Base-by-base conservation (phyloP, 345 rosid species). In the Salix arbutifolia region DNA sequence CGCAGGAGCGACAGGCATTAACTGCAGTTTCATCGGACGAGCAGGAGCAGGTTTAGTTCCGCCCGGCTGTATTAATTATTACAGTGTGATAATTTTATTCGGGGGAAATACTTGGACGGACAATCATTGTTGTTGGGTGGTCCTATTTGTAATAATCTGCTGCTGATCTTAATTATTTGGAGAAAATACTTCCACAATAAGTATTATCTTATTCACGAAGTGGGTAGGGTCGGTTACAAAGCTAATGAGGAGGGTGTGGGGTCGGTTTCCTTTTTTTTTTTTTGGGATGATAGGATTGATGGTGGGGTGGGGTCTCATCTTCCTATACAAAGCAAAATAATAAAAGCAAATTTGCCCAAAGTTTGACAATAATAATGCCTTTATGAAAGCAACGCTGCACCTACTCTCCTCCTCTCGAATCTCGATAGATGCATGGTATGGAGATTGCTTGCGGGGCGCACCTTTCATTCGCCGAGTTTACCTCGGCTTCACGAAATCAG, bases 371-470 rank as follows among this genome's bases (percentile, higher is more conserved):
- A 80, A 81, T 84, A 81, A 85, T 76, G 66, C 78, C 78, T 79
- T 73, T n/a, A 60, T 30, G 88, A 90, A 90, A 89, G 89, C 84
- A 89, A 87, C 91, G 37, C 81, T 69, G 76, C 81, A 87, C 90
- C 96, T 3, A 84, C 88, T 74, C 9, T 50, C 50, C 77, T 42
- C 14, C 38, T 81, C 28, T 17, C 38, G 7, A 5, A 1, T 1
- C 35, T 17, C 1, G 6, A 31, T 19, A 40, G 13, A 40, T 40
- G 44, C 13, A 11, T 26, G 62, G 71, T 6, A 71, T 17, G 17
- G 70, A 65, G 77, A 67, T 84, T 81, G 76, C 80, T 77, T 84
- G 80, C 73, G 78, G 74, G 72, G 48, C 58, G 67, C 76, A 38
- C 65, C 1, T 46, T 77, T 70, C 64, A 66, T 77, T 64, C 17